Conservation (phyloP, 441 rosid genomes). For the Sinapis alba region DNA sequence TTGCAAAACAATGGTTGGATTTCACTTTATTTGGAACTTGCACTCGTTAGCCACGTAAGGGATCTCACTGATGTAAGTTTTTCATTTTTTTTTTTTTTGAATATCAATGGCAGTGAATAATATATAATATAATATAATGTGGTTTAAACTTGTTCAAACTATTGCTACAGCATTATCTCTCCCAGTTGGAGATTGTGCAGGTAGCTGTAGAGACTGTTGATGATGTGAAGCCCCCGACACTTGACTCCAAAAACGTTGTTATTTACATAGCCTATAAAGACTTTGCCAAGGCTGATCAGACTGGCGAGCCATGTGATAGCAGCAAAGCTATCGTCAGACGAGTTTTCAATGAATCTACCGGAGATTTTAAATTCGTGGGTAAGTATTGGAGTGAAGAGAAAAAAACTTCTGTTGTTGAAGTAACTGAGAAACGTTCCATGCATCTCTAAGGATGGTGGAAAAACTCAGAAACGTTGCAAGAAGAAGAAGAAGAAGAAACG, state of each 20-base stretch:
- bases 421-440: neutral
- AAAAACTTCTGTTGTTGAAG: neutral
- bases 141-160: neutral
- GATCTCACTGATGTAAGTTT: neutral
- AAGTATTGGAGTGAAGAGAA: neutral
- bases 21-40: neutral
- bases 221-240: neutral
- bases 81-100: neutral
- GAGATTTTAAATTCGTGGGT: neutral
- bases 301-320: neutral
- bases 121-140: neutral
- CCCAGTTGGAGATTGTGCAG: neutral
- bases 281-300: neutral
- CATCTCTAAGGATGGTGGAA: neutral
- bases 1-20: neutral
- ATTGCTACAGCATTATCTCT: neutral
- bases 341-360: neutral
- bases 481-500: neutral
- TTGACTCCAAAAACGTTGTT: neutral
- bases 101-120: neutral
- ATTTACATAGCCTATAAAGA: neutral
- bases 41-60: neutral
- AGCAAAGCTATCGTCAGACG: neutral
- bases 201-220: neutral
- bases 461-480: neutral